Base-by-base conservation (phyloP, 768 basidiomycete species). In the Hypholoma fasciculare region DNA sequence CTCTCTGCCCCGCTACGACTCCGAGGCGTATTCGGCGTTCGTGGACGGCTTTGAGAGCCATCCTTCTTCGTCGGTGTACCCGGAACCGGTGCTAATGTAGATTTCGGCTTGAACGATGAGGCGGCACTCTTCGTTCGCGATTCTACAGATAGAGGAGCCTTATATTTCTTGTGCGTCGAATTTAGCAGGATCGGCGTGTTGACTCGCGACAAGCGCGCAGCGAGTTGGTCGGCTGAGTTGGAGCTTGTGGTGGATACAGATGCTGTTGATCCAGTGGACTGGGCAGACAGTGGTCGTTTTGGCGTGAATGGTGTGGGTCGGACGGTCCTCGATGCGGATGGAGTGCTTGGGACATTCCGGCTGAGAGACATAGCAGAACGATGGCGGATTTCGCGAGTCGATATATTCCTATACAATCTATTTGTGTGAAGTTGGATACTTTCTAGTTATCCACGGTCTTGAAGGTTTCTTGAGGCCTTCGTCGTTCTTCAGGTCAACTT, bases 121-220 rank as follows among this genome's bases (percentile, higher is more conserved):
- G 66, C 58, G 23, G 56, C 65, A 27, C 61, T 65, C 53, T 65
- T 69, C 9, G 72, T 49, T 26, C 74, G 69, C 20, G 73, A 70
- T 63, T 78, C 82, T 55, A 65, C 65, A 13, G 87, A 87, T 14
- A 90, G 69, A 0, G 82, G 66, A 0, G 88, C 84, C 65, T 87
- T 89, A 74, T 87, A 89, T 67, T 87, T 87, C 76, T 86, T 89
- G 64, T 80, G 56, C 59, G 72, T 58, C 62, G 69, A 63, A 55
- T 69, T 61, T 56, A 67, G 63, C 16, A 65, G 47, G 26, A 65
- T 61, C 16, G 65, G 65, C 12, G 61, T 62, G 52, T 66, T 66
- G 4, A 54, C 58, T 14, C 67, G 63, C 2, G 67, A 59, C 36
- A 70, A 59, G 36, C 69, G 63, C 27, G 65, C 63, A 17, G 57